Conservation (phyloP, 768 basidiomycete species). For the Tephrocybe sp. region DNA sequence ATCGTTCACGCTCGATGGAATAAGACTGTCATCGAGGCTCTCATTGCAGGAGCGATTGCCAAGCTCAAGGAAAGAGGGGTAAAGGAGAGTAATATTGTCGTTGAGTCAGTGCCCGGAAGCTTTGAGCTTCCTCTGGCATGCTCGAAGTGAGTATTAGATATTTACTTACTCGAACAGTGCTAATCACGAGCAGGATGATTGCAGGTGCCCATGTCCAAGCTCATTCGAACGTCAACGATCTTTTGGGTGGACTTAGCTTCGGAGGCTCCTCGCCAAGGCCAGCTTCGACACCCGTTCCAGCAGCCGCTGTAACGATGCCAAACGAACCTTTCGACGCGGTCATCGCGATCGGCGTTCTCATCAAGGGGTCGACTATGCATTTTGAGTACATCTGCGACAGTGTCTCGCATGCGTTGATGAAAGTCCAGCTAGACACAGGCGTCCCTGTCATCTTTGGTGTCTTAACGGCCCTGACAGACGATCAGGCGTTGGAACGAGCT, state of each 20-base stretch:
- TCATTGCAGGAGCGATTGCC: slow-evolving; percentile 74
- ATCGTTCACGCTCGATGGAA: slow-evolving; percentile 99
- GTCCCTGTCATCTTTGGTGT: slow-evolving; percentile 97
- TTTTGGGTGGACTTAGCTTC: slow-evolving; percentile 67
- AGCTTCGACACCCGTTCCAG: slow-evolving; percentile 47
- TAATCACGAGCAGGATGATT: slow-evolving; percentile 64
- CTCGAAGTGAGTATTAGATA: slow-evolving; percentile 60
- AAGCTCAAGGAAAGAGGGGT: slow-evolving; percentile 88
- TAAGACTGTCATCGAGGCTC: slow-evolving; percentile 78
- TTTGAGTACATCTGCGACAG: slow-evolving; percentile 98
- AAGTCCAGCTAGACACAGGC: slow-evolving; percentile 89
- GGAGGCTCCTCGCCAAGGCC: slow-evolving; percentile 45
- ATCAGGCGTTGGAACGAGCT: slow-evolving; percentile 94
- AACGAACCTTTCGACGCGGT: slow-evolving; percentile 88
- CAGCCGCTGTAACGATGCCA: slow-evolving; percentile 32
- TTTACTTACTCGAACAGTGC: slow-evolving; percentile 10
- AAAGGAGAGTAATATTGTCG: slow-evolving; percentile 84
- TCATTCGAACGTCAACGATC: slow-evolving; percentile 74
- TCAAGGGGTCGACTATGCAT: slow-evolving; percentile 98
- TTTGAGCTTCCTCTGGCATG: slow-evolving; percentile 92
- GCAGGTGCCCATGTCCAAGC: slow-evolving; percentile 84
- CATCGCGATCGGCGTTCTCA: slow-evolving; percentile 96
- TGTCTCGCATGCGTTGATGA: slow-evolving; percentile 93
- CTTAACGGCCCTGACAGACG: slow-evolving; percentile 87
- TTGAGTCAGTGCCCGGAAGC: slow-evolving; percentile 92